Conservation (phyloP, 768 basidiomycete species). For the Russula olivacea region DNA sequence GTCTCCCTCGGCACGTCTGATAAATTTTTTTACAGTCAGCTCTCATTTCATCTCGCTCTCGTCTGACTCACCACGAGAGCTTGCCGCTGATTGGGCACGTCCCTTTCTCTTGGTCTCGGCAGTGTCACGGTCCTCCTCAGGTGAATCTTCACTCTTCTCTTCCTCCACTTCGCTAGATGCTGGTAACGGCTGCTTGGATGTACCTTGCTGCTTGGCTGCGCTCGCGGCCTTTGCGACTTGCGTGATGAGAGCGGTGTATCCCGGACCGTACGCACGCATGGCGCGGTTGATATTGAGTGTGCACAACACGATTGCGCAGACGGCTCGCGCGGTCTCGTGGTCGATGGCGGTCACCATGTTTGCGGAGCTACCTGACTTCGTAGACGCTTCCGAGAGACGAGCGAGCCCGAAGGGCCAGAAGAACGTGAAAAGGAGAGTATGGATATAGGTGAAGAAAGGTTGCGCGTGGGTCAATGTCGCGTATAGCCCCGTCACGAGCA, state of each 20-base stretch:
- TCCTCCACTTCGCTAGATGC: not conserved
- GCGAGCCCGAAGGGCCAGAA: conserved; percentile 20
- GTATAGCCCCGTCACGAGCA: conserved; percentile 69
- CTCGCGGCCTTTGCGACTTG: not conserved
- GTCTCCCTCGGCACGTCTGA: conserved; percentile 5
- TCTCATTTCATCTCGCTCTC: not conserved
- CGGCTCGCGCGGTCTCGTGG: conserved; percentile 58
- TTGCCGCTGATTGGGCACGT: not conserved
- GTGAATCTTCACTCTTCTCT: conserved; percentile 5
- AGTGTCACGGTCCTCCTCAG: conserved; percentile 1
- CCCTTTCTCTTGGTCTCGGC: conserved; percentile 1
- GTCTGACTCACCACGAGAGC: conserved; percentile 7
- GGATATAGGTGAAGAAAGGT: conserved; percentile 48
- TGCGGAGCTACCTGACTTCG: not conserved
- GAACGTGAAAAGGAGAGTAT: conserved; percentile 22
- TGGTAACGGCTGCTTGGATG: not conserved
- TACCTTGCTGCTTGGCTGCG: not conserved
- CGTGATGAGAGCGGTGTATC: not conserved
- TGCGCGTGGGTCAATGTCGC: conserved; percentile 82
- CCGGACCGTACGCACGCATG: conserved; percentile 51
- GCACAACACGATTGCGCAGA: conserved; percentile 62
- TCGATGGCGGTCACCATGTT: conserved; percentile 44
- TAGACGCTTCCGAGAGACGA: conserved; percentile 6
- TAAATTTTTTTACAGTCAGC: not conserved
- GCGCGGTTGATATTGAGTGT: conserved; percentile 58